phyloP scores from a whole-genome alignment of 179 eudicot species.

The Camellia oleifera region DNA sequence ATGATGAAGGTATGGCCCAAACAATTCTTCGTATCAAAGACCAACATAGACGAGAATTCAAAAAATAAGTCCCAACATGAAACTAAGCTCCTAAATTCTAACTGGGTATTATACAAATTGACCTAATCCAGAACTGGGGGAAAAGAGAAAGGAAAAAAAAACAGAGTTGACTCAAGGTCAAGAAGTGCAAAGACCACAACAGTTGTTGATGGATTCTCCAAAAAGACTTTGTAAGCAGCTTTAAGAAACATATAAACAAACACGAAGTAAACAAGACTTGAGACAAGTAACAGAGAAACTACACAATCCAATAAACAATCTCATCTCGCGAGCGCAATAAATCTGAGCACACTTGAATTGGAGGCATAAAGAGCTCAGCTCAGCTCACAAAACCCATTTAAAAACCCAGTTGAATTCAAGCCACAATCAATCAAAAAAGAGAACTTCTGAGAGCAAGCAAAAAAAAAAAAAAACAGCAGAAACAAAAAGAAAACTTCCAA shows the following conservation, averaged over 20 bases:
- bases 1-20: conserved; percentile 1
- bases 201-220: neutral
- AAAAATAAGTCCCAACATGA: neutral
- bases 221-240: neutral
- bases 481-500: neutral
- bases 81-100: neutral
- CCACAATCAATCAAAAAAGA: neutral
- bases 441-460: neutral
- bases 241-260: neutral
- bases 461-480: neutral
- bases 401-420: neutral
- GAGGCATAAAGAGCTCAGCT: neutral
- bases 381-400: neutral
- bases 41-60: neutral
- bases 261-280: neutral
- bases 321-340: neutral
- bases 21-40: neutral
- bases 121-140: neutral
- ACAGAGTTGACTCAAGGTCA: neutral
- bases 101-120: neutral
- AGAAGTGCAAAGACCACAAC: neutral
- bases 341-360: conserved; percentile 17
- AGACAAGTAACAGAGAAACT: neutral
- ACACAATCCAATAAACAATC: neutral
- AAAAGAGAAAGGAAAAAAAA: neutral